phyloP scores from a whole-genome alignment of 495 filamentous ascomycete species.

The Beverwykella pulmonaria region DNA sequence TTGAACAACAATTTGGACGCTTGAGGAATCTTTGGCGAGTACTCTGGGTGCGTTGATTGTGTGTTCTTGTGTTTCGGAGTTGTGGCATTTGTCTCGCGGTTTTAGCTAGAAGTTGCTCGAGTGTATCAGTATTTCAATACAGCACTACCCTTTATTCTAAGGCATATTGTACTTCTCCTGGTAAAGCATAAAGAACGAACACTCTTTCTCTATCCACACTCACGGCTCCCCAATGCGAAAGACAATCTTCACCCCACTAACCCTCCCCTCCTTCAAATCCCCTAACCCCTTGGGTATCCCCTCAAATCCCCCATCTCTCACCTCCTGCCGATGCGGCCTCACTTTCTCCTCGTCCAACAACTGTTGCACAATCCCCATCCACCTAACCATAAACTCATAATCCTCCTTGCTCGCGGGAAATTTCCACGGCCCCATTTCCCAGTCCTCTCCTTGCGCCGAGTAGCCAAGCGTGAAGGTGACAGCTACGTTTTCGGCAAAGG shows the following conservation, averaged over 20 bases:
- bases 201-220: neutral
- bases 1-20: too few species aligned
- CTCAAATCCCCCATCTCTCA: slow-evolving; percentile 53
- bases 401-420: slow-evolving; percentile 39
- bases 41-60: too few species aligned
- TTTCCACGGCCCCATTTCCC: slow-evolving; percentile 22
- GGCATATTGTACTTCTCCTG: too few species aligned
- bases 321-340: slow-evolving; percentile 52
- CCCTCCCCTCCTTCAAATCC: slow-evolving; percentile 52
- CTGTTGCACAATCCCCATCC: slow-evolving; percentile 44
- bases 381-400: slow-evolving; percentile 49
- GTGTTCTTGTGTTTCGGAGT: too few species aligned
- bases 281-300: slow-evolving; percentile 58
- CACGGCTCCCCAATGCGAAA: slow-evolving; percentile 35
- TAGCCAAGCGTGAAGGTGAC: slow-evolving; percentile 40
- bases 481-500: slow-evolving; percentile 37
- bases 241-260: slow-evolving; percentile 65
- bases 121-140: too few species aligned
- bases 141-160: too few species aligned
- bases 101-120: too few species aligned
- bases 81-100: too few species aligned
- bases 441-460: slow-evolving; percentile 38
- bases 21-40: too few species aligned
- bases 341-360: slow-evolving; percentile 55
- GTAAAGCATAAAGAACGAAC: too few species aligned